phyloP scores from a whole-genome alignment of 371 early-diverging fungal species.

The Rhizopus stolonifer region DNA sequence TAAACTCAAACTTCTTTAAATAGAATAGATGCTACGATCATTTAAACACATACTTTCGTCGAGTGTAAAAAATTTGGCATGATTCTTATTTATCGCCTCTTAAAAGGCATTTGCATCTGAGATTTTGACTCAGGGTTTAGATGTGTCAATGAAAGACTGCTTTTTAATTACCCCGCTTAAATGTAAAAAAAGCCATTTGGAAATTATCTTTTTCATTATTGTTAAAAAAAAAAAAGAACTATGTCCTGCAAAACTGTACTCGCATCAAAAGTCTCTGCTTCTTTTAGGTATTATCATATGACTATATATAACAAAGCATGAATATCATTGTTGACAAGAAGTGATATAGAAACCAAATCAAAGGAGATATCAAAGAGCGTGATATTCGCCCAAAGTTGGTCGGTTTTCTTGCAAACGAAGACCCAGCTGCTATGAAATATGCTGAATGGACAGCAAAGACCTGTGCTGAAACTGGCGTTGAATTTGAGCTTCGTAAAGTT shows the following conservation, averaged over 20 bases:
- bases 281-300: constrained; percentile 71
- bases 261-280: constrained; percentile 60
- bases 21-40: too few relatives aligned
- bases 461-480: constrained; percentile 86
- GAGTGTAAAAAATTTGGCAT: too few relatives aligned
- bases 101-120: not conserved
- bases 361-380: constrained; percentile 69
- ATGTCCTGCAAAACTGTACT: constrained; percentile 62
- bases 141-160: constrained; percentile 12
- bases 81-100: not conserved
- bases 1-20: too few relatives aligned
- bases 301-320: too few relatives aligned
- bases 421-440: constrained; percentile 87
- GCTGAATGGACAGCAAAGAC: constrained; percentile 92
- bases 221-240: not conserved
- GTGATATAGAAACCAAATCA: constrained; percentile 72
- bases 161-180: constrained; percentile 12
- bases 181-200: constrained; percentile 6
- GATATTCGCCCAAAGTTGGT: constrained; percentile 82
- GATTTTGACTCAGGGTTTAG: constrained; percentile 1
- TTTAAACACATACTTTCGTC: not conserved
- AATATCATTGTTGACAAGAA: not conserved
- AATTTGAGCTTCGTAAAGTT: constrained; percentile 86
- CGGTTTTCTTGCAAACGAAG: constrained; percentile 93
- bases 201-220: constrained; percentile 6